A percentile compares a stretch with the other conserved stretches of the same genome.
Conservation (phyloP, 2,329 filamentous ascomycete species). For the Colletotrichum sp. region DNA sequence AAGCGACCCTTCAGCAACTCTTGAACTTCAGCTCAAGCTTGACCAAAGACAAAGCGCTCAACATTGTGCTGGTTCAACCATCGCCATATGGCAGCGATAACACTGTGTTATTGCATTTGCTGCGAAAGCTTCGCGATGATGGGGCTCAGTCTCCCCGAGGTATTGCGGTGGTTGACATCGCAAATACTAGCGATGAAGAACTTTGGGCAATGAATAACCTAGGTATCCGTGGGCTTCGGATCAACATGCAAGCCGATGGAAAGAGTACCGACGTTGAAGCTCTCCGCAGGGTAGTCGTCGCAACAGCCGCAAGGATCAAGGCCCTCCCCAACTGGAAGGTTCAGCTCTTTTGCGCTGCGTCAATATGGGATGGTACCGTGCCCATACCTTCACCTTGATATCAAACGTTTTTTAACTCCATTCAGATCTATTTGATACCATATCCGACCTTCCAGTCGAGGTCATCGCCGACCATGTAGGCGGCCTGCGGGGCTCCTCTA, state of each 20-base stretch:
- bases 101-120: not conserved
- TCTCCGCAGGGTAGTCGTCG: not conserved
- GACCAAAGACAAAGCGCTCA: not conserved
- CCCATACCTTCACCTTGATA: not conserved
- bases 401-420: not conserved
- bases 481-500: not conserved
- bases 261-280: not conserved
- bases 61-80: not conserved
- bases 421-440: not conserved
- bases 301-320: not conserved
- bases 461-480: conserved; percentile 9
- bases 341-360: not conserved
- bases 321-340: not conserved
- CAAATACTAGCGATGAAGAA: not conserved
- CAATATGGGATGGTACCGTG: not conserved
- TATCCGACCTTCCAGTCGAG: not conserved
- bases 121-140: not conserved
- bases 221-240: not conserved
- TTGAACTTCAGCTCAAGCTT: not conserved
- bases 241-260: not conserved
- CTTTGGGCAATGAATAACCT: not conserved
- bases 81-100: conserved; percentile 2
- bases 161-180: not conserved
- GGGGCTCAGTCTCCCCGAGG: not conserved
- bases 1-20: not conserved